A percentile compares a stretch with the other conserved stretches of the same genome.
phyloP scores from a whole-genome alignment of 768 basidiomycete species.

The Rhizopogon rudus region DNA sequence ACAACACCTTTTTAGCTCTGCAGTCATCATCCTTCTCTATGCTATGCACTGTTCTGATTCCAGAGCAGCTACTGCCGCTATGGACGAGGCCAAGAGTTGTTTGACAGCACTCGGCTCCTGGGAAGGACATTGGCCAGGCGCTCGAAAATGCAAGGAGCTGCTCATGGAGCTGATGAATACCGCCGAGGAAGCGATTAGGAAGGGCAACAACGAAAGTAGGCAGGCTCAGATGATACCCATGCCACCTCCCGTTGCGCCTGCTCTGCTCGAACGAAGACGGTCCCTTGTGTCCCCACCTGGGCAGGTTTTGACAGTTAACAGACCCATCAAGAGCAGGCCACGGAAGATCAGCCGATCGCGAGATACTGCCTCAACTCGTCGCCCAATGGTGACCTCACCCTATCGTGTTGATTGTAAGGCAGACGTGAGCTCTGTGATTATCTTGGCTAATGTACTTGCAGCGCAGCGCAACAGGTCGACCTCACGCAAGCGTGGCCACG shows the following conservation, averaged over 20 bases:
- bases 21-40: conserved; percentile 78
- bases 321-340: conserved; percentile 44
- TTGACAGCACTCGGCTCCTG: conserved; percentile 68
- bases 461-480: conserved; percentile 71
- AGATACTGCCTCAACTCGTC: conserved; percentile 48
- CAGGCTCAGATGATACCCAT: conserved; percentile 19
- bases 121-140: conserved; percentile 87
- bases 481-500: conserved; percentile 67
- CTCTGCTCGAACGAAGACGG: conserved; percentile 47
- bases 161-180: conserved; percentile 66
- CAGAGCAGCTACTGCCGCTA: conserved; percentile 60
- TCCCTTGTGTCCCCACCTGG: conserved; percentile 42
- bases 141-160: conserved; percentile 80
- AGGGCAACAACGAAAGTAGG: conserved; percentile 14
- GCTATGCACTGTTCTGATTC: conserved; percentile 79
- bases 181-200: conserved; percentile 60
- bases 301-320: conserved; percentile 41
- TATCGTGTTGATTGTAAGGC: conserved; percentile 63
- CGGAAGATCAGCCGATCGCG: conserved; percentile 55
- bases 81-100: conserved; percentile 79
- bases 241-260: conserved; percentile 22
- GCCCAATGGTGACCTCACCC: conserved; percentile 55
- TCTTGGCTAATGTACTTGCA: conserved; percentile 19
- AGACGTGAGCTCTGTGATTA: not conserved
- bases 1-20: conserved; percentile 85